These are phyloP conservation scores for Tardiomyces blankii DNA, from an alignment of 1,139 yeast species.

Conservation along the genomic window DNA sequence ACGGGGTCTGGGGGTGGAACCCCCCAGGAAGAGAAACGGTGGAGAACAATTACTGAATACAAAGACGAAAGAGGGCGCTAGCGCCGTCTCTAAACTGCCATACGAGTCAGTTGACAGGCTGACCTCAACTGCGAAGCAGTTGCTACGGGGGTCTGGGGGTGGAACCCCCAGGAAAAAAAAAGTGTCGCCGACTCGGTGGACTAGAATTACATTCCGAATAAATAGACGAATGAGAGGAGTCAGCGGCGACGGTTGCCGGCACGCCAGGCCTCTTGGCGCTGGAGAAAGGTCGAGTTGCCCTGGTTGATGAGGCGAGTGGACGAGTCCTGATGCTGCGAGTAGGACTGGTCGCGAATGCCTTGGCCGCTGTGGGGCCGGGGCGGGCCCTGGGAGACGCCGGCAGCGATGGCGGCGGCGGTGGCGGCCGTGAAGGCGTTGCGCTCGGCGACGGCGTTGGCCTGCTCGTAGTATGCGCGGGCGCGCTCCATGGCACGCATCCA, in stretches of 20 bases:
- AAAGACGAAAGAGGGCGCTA: too few species aligned
- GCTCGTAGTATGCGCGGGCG: conserved; percentile 18
- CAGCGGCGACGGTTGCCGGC: conserved; percentile 4
- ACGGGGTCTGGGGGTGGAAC: too few species aligned
- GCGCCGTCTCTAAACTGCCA: too few species aligned
- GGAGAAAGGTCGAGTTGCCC: conserved; percentile 12
- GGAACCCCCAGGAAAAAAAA: too few species aligned
- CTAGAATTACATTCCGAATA: not conserved
- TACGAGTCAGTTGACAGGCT: too few species aligned
- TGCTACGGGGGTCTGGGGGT: too few species aligned
- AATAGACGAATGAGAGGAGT: not conserved
- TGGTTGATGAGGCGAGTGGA: not conserved
- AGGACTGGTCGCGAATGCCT: not conserved
- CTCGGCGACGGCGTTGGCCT: conserved; percentile 17
- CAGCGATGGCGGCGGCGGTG: conserved; percentile 25
- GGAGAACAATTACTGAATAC: too few species aligned
- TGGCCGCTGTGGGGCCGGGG: not conserved
- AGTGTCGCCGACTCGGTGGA: too few species aligned
- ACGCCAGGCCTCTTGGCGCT: conserved; percentile 13
- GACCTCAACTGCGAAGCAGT: too few species aligned
- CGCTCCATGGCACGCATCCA: conserved; percentile 25
- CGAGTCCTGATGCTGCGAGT: not conserved
- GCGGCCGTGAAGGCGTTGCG: conserved; percentile 24
- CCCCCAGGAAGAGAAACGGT: too few species aligned
- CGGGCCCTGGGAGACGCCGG: conserved; percentile 5